Evolutionary conservation across 495 filamentous ascomycete genomes (phyloP), one percentile per base, ranked within the genome.

Genomic region (Filosporella fistucella): DNA sequence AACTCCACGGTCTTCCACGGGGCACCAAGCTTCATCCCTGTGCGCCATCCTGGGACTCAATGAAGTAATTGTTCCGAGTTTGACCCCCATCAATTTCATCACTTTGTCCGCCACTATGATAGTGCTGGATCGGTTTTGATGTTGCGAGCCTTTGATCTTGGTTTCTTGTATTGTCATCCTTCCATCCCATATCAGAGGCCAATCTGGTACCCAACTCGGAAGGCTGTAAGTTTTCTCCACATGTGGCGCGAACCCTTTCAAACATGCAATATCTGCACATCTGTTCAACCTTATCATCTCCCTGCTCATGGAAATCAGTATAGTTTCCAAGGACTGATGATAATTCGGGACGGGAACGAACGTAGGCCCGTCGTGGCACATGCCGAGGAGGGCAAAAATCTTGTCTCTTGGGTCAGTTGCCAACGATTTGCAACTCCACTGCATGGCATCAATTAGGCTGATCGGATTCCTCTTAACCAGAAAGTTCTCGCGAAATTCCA

Each of bases 261-360:
- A 30, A n/a, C 28, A 30, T n/a, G n/a, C 28, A 8, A 30, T 8
- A 8, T 30, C 28, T n/a, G n/a, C 8, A n/a, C n/a, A 8, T 30
- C 28, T 8, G n/a, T 8, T 8, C 8, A 8, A 74, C 17, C 67
- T 71, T 8, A 74, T 26, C 40, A 42, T 42, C 10, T 1, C 20
- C 18, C 17, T 24, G 20, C 7, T 42, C 40, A 42, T 42, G 9
- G 25, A 20, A 26, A 17, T 9, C 8, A 42, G 6, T 3, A 42
- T 42, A 12, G 9, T 5, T 0, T 28, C 20, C 12, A 29, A 10
- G 24, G 20, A 0, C 18, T 42, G 21, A 16, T 12, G 3, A 17
- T 42, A 42, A 24, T 42, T 42, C 14, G 40, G 40, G 6, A 42
- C 20, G 0, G 40, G 40, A 13, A 42, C 40, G 16, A 26, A 29